These are phyloP conservation scores for Spongiforma sp. DNA, from an alignment of 1,284 basidiomycete species.

Conservation along the genomic window DNA sequence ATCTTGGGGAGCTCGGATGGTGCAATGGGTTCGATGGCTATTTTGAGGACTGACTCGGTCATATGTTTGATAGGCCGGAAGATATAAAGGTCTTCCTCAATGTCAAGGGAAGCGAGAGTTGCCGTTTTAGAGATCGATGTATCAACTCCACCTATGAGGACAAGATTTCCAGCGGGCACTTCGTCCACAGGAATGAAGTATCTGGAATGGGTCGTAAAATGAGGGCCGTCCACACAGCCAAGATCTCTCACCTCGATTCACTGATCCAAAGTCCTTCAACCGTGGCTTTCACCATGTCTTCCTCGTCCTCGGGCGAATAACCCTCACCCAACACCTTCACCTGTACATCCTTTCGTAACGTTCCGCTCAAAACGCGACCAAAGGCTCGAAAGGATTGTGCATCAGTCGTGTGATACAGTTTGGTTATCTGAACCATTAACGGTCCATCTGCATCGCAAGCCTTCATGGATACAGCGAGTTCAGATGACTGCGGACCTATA, in stretches of 20 bases:
- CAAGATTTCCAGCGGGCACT: slow-evolving; percentile 91
- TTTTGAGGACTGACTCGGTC: slow-evolving; percentile 97
- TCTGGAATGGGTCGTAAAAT: slow-evolving; percentile 46
- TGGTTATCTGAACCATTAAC: slow-evolving; percentile 91
- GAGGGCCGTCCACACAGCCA: slow-evolving; percentile 4
- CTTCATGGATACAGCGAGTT: slow-evolving; percentile 81
- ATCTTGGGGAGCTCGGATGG: slow-evolving; percentile 99
- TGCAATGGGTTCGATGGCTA: slow-evolving; percentile 97
- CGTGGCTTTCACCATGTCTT: slow-evolving; percentile 92
- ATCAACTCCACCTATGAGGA: slow-evolving; percentile 93
- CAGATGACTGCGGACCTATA: slow-evolving; percentile 84
- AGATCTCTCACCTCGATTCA: slow-evolving; percentile 76
- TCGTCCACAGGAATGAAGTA: slow-evolving; percentile 92
- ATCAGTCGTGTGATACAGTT: slow-evolving; percentile 95
- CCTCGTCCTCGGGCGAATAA: slow-evolving; percentile 97
- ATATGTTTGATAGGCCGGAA: slow-evolving; percentile 96
- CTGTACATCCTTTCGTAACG: slow-evolving; percentile 79
- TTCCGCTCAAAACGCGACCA: slow-evolving; percentile 94
- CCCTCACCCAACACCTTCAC: slow-evolving; percentile 98
- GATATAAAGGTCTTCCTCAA: slow-evolving; percentile 89
- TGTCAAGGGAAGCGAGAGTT: slow-evolving; percentile 77
- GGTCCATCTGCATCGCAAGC: slow-evolving; percentile 86
- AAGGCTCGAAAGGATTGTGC: slow-evolving; percentile 96
- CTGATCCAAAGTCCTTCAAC: slow-evolving; percentile 91
- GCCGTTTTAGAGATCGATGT: slow-evolving; percentile 95